These are phyloP conservation scores for Cardiospermum halicacabum DNA, from an alignment of 345 rosid genomes.

Conservation along the genomic window DNA sequence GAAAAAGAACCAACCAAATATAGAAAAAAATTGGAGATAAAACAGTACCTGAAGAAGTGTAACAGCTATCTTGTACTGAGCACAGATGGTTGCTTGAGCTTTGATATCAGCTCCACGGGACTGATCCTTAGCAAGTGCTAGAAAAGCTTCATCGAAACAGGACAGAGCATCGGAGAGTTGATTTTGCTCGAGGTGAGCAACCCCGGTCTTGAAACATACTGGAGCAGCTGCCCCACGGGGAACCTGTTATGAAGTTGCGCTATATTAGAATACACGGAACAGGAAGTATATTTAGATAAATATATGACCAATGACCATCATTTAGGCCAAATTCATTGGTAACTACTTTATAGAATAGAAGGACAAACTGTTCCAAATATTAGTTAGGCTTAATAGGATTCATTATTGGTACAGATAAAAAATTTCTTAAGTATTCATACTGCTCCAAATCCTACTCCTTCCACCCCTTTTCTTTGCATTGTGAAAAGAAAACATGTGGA, in stretches of 20 bases:
- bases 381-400: neutral
- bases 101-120: constrained; percentile 96
- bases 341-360: neutral
- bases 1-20: neutral
- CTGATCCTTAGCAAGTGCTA: constrained; percentile 92
- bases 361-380: neutral
- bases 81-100: constrained; percentile 97
- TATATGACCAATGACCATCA: neutral
- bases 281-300: neutral
- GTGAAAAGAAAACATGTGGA: neutral
- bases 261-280: neutral
- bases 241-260: constrained; percentile 45
- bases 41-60: constrained; percentile 73
- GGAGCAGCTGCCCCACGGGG: constrained; percentile 95
- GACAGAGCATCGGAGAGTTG: constrained; percentile 97
- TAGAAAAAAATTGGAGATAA: neutral
- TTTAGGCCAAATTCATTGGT: neutral
- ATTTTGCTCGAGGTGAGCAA: constrained; percentile 95
- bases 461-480: neutral
- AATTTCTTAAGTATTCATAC: neutral
- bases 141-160: constrained; percentile 94
- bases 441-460: neutral
- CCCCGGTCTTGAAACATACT: constrained; percentile 87
- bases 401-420: neutral
- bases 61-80: constrained; percentile 95